Conservation (phyloP, 345 rosid species). For the Mangifera indica region DNA sequence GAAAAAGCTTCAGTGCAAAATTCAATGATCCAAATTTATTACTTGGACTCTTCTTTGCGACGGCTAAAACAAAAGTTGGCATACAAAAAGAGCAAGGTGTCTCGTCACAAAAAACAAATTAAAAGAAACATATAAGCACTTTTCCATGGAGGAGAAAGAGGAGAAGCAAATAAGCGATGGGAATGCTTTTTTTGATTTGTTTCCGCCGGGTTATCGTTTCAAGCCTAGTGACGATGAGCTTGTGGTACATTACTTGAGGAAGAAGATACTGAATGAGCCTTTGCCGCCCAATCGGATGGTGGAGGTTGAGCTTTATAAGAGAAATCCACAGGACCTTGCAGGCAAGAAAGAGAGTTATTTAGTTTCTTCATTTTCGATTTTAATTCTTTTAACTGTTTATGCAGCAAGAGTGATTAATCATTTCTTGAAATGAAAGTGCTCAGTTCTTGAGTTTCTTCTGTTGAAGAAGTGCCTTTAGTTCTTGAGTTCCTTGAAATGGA, state of each 20-base stretch:
- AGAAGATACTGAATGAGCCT: background rate
- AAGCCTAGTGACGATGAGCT: constrained; percentile 25
- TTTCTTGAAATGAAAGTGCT: no score
- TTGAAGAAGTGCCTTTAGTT: no score
- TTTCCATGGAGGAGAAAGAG: background rate
- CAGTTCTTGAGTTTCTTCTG: no score
- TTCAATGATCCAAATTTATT: no score
- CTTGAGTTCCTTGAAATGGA: background rate
- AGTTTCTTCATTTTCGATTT: background rate
- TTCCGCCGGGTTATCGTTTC: constrained; percentile 29
- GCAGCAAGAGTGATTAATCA: background rate
- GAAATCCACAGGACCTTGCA: constrained; percentile 20
- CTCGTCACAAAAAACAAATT: background rate
- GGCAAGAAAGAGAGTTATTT: constrained; percentile 5
- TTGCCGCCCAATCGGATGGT: constrained; percentile 26
- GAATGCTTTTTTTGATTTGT: background rate
- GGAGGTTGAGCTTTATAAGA: constrained; percentile 22
- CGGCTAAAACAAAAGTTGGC: background rate
- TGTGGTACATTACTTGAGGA: constrained; percentile 17
- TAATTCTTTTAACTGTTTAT: background rate
- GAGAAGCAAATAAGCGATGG: background rate
- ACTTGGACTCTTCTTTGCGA: background rate
- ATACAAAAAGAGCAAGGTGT: background rate
- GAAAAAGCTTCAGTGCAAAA: no score
- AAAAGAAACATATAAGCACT: no score